Evolutionary conservation across 345 rosid species (phyloP).

Genomic region (Pugionium cornutum): DNA sequence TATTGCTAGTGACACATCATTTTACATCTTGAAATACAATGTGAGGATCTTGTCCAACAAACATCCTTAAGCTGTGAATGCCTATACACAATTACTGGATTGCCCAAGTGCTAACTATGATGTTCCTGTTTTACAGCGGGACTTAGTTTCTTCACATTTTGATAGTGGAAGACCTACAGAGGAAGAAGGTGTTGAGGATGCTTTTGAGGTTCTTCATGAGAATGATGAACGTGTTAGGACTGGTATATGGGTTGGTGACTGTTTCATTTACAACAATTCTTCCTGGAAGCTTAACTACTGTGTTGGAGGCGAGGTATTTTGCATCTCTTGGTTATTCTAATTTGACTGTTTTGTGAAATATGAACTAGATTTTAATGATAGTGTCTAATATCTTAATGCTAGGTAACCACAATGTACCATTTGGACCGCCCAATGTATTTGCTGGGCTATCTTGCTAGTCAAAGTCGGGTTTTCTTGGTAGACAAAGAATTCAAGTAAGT

Average conservation of each 20-base stretch:
- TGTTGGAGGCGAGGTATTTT: slow-evolving; percentile 97
- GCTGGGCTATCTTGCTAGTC: slow-evolving; percentile 95
- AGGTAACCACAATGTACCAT: slow-evolving; percentile 99
- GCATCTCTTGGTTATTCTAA: slow-evolving; percentile 20
- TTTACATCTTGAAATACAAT: slow-evolving; percentile 92
- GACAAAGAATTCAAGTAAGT: slow-evolving; percentile 99
- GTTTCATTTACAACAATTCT: slow-evolving; percentile 97
- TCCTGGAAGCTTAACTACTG: slow-evolving; percentile 98
- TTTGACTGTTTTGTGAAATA: slow-evolving; percentile 20
- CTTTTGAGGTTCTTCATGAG: slow-evolving; percentile 98
- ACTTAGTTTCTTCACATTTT: slow-evolving; percentile 77
- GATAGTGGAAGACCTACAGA: slow-evolving; percentile 90
- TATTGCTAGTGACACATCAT: slow-evolving; percentile 91
- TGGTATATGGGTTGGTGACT: slow-evolving; percentile 99
- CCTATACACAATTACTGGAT: background rate
- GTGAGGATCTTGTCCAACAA: slow-evolving; percentile 49
- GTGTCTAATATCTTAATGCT: slow-evolving; percentile 22
- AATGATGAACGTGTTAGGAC: slow-evolving; percentile 98
- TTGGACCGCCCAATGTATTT: slow-evolving; percentile 99
- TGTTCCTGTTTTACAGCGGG: slow-evolving; percentile 62
- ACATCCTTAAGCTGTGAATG: slow-evolving; percentile 9
- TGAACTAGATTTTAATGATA: background rate
- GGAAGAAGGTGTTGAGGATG: slow-evolving; percentile 99
- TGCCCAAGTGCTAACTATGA: slow-evolving; percentile 26
- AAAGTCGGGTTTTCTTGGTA: slow-evolving; percentile 93